These are phyloP conservation scores for Metschnikowia noctiluminum DNA, from an alignment of 805 yeast genomes.

Conservation along the genomic window DNA sequence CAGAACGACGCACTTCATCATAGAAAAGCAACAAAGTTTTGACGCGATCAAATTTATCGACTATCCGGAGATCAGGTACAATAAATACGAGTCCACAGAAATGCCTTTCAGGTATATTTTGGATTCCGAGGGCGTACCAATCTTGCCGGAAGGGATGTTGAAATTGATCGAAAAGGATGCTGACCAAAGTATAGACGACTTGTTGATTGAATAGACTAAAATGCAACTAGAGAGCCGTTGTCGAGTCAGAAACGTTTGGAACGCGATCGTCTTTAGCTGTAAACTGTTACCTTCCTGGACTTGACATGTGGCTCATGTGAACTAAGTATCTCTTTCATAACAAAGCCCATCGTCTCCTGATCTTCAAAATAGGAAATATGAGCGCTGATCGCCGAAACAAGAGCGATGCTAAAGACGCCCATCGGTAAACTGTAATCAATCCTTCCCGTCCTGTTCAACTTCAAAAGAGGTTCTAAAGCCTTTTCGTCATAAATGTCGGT, in stretches of 20 bases:
- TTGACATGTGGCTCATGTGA: conserved; percentile 21
- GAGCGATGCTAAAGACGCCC: conserved; percentile 74
- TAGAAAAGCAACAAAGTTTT: conserved; percentile 55
- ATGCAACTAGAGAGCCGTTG: not conserved
- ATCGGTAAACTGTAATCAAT: conserved; percentile 78
- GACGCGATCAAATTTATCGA: conserved; percentile 82
- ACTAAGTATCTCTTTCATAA: conserved; percentile 55
- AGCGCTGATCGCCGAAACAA: conserved; percentile 79
- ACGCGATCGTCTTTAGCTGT: conserved; percentile 9
- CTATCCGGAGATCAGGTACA: conserved; percentile 89
- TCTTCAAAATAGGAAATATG: conserved; percentile 89
- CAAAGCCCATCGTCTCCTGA: conserved; percentile 74
- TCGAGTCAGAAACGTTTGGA: not conserved
- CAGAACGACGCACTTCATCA: conserved; percentile 79
- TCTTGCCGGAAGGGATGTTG: conserved; percentile 89
- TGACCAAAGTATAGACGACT: conserved; percentile 75
- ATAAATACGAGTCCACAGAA: conserved; percentile 86
- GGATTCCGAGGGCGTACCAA: conserved; percentile 63
- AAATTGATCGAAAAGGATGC: conserved; percentile 81
- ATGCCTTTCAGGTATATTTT: conserved; percentile 95
- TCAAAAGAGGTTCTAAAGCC: conserved; percentile 35
- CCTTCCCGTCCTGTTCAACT: conserved; percentile 68
- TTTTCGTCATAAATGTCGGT: conserved; percentile 27
- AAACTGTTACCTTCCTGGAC: conserved; percentile 27
- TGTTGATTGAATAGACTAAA: conserved; percentile 37